These are phyloP conservation scores for Obelidium mucronatum DNA, from an alignment of 192 early-diverging fungal genomes.

Conservation along the genomic window DNA sequence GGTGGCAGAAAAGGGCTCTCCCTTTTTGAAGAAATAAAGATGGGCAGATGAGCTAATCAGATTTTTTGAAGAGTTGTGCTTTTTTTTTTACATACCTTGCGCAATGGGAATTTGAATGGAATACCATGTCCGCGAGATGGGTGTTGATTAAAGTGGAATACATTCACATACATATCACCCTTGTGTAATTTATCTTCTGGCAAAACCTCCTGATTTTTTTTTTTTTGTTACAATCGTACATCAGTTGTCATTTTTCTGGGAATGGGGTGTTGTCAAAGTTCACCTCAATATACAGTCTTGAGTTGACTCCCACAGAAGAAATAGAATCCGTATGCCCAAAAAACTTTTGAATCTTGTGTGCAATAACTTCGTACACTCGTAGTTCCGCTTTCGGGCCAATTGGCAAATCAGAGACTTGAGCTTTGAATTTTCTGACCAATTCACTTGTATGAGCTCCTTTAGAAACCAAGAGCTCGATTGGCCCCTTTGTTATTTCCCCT, in stretches of 20 bases:
- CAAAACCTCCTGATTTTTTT: slow-evolving; percentile 10
- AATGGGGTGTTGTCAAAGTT: not conserved
- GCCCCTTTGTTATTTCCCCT: too few species aligned
- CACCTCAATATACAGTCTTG: slow-evolving; percentile 66
- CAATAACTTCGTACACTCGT: slow-evolving; percentile 64
- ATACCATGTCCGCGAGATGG: slow-evolving; percentile 72
- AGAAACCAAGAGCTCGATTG: slow-evolving; percentile 73
- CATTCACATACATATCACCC: slow-evolving; percentile 44
- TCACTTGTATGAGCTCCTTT: slow-evolving; percentile 54
- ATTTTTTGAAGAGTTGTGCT: too few species aligned
- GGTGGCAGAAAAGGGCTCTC: slow-evolving; percentile 73
- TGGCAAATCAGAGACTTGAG: slow-evolving; percentile 47
- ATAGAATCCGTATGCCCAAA: slow-evolving; percentile 56
- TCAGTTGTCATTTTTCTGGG: not conserved
- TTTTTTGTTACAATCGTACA: not conserved
- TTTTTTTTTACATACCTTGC: slow-evolving; percentile 17
- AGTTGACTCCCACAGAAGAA: slow-evolving; percentile 46
- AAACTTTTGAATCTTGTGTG: slow-evolving; percentile 56
- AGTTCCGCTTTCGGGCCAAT: slow-evolving; percentile 42
- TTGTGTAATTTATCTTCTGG: slow-evolving; percentile 25
- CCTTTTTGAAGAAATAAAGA: slow-evolving; percentile 41
- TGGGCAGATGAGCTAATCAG: not conserved
- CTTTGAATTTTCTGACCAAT: slow-evolving; percentile 54
- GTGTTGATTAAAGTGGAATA: slow-evolving; percentile 82
- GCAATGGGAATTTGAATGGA: slow-evolving; percentile 76